Evolutionary conservation across 2,329 filamentous ascomycete species (phyloP).

Genomic region (Triangularia setosa): DNA sequence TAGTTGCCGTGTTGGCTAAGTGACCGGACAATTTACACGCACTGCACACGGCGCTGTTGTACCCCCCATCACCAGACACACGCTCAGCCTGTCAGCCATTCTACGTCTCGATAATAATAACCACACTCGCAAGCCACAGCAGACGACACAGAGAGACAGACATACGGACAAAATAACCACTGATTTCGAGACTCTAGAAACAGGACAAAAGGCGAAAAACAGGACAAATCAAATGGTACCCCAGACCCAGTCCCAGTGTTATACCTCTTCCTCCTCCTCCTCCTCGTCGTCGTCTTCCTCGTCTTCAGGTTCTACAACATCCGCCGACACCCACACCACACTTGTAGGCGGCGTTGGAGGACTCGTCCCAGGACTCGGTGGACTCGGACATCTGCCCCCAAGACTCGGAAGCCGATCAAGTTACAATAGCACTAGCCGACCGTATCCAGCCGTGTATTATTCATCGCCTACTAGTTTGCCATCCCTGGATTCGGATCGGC

Average conservation of each 20-base stretch:
- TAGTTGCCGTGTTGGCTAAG: neutral
- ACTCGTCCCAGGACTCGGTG: neutral
- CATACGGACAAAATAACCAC: neutral
- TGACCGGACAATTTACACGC: neutral
- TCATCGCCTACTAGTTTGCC: neutral
- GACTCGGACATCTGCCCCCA: neutral
- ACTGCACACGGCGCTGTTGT: neutral
- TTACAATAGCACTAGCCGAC: neutral
- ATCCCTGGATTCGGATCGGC: neutral
- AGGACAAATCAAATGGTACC: conserved; percentile 39
- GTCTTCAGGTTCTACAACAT: conserved; percentile 31
- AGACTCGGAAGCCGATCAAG: neutral
- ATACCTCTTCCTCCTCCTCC: conserved; percentile 34
- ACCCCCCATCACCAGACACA: neutral
- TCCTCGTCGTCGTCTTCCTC: neutral
- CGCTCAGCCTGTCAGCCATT: neutral
- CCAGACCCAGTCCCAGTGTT: conserved; percentile 32
- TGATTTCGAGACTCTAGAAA: neutral
- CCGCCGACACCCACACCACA: conserved; percentile 37
- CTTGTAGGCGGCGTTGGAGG: neutral
- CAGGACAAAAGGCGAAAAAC: neutral
- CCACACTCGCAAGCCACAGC: conserved; percentile 2
- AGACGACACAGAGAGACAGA: neutral
- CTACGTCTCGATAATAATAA: neutral
- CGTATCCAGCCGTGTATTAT: neutral